Percentiles rank a stretch among this genome's conserved stretches.
These are phyloP conservation scores for Parachlorella kessleri DNA, from an alignment of 139 green algal genomes.

Conservation along the genomic window DNA sequence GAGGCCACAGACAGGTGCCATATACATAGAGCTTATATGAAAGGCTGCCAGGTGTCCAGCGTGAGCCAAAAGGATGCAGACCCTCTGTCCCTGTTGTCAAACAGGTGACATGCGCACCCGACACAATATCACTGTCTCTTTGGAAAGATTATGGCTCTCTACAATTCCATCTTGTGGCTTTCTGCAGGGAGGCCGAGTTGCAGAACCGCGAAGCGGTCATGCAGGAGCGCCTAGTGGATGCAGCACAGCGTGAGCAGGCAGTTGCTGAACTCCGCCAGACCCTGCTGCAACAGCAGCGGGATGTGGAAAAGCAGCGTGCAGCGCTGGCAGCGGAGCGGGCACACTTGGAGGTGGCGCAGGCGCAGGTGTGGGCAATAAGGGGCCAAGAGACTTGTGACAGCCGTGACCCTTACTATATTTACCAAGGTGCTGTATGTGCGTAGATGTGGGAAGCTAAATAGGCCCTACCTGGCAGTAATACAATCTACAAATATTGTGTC, in stretches of 20 bases:
- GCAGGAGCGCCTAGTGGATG: constrained; percentile 5
- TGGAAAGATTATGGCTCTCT: not conserved
- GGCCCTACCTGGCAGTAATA: not conserved
- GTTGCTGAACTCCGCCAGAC: not conserved
- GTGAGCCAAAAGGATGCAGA: too few relatives aligned
- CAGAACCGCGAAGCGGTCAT: not conserved
- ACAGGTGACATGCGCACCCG: not conserved
- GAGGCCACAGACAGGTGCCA: too few relatives aligned
- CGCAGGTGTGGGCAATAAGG: not conserved
- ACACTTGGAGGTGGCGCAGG: constrained; percentile 6
- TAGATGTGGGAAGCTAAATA: not conserved
- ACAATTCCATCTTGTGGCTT: not conserved
- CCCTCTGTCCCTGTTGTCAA: too few relatives aligned
- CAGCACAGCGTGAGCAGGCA: not conserved
- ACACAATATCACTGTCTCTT: not conserved
- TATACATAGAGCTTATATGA: too few relatives aligned
- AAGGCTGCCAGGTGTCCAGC: too few relatives aligned
- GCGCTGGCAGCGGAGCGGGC: constrained; percentile 4
- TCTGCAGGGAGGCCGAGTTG: constrained; percentile 3
- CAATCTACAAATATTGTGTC: not conserved
- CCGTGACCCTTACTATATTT: not conserved
- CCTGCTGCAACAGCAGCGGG: constrained; percentile 6
- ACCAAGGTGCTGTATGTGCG: not conserved
- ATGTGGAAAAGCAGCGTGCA: not conserved
- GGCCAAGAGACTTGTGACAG: not conserved